These are phyloP conservation scores for Dipodascus geniculatus DNA, from an alignment of 805 yeast genomes.

Conservation along the genomic window DNA sequence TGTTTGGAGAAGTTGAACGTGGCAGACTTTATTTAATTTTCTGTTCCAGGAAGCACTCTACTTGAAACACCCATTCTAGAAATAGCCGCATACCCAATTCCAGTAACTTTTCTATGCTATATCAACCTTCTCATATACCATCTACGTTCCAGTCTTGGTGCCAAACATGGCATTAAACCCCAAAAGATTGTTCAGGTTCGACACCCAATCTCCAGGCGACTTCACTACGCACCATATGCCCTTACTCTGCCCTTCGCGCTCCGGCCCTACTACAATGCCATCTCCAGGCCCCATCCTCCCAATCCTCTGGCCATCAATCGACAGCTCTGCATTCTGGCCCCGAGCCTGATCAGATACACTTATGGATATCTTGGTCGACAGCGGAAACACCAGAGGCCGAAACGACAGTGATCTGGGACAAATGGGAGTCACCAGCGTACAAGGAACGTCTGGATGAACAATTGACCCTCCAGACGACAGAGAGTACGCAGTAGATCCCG, in stretches of 20 bases:
- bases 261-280: conserved; percentile 20
- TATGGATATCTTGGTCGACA: conserved; percentile 50
- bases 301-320: conserved; percentile 77
- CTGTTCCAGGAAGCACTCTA: neutral
- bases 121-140: too few relatives aligned
- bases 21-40: neutral
- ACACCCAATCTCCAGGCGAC: conserved; percentile 82
- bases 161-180: conserved; percentile 85
- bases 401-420: conserved; percentile 89
- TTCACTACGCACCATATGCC: conserved; percentile 87
- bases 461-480: conserved; percentile 86
- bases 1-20: neutral
- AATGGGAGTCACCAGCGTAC: conserved; percentile 75
- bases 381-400: conserved; percentile 75
- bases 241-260: conserved; percentile 15
- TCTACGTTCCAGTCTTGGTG: conserved; percentile 1
- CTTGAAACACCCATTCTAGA: neutral
- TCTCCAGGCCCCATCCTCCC: conserved; percentile 62
- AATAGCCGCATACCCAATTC: too few relatives aligned
- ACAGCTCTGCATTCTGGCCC: conserved; percentile 41
- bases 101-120: too few relatives aligned
- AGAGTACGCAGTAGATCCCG: conserved; percentile 92
- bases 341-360: conserved; percentile 24
- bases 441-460: conserved; percentile 78
- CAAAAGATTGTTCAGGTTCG: conserved; percentile 72